phyloP scores from a whole-genome alignment of 108 stramenopile species.

The Cyclotella atomus region DNA sequence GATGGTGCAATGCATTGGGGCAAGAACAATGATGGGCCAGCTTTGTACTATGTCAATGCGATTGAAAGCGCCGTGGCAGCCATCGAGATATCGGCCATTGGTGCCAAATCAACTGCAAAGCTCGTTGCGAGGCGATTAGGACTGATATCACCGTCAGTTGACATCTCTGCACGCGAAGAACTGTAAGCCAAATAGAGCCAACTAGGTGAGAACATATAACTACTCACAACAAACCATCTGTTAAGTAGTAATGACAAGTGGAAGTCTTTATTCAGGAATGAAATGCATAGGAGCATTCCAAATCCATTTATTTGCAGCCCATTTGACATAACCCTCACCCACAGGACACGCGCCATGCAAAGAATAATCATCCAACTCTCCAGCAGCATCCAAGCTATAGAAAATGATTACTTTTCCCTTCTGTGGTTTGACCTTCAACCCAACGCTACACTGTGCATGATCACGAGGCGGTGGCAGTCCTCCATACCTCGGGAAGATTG shows the following conservation, averaged over 20 bases:
- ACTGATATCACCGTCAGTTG: conserved; percentile 20
- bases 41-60: conserved; percentile 78
- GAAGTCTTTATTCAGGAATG: too few species aligned
- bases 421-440: conserved; percentile 75
- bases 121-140: conserved; percentile 71
- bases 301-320: conserved; percentile 94
- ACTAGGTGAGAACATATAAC: too few species aligned
- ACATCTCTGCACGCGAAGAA: conserved; percentile 12
- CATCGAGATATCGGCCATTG: conserved; percentile 78
- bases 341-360: conserved; percentile 95
- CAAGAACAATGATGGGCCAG: conserved; percentile 47
- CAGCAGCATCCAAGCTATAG: conserved; percentile 67
- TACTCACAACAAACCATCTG: too few species aligned
- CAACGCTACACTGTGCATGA: conserved; percentile 36
- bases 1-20: conserved; percentile 61
- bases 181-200: conserved; percentile 21
- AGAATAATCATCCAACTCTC: conserved; percentile 58
- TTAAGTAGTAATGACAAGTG: too few species aligned
- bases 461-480: conserved; percentile 25
- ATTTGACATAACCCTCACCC: conserved; percentile 79
- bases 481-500: conserved; percentile 60
- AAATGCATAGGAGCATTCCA: too few species aligned
- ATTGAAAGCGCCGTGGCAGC: conserved; percentile 74
- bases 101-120: conserved; percentile 80
- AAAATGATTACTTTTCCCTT: conserved; percentile 87